phyloP scores from a whole-genome alignment of 257 asterid genomes.

The Nicotiana tabacum region DNA sequence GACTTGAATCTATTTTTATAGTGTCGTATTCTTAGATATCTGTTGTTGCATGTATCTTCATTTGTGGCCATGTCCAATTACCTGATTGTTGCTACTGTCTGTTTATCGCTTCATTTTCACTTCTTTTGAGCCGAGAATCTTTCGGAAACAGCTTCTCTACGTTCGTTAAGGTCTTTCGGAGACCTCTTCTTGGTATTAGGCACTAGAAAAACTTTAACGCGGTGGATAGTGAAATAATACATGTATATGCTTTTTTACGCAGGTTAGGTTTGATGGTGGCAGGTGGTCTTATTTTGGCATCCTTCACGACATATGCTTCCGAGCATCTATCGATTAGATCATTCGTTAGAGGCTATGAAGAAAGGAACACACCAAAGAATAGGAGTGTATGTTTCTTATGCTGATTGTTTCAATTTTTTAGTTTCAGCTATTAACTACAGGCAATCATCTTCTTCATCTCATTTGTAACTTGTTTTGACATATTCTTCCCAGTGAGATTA shows the following conservation, averaged over 20 bases:
- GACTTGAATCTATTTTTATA: no score
- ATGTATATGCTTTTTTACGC: slow-evolving; percentile 14
- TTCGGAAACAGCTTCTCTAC: no score
- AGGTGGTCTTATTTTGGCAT: slow-evolving; percentile 58
- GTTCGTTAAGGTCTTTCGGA: no score
- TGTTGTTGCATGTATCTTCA: no score
- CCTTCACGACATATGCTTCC: slow-evolving; percentile 79
- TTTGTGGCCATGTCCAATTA: no score
- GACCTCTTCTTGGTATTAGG: neutral
- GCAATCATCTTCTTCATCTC: slow-evolving; percentile 7
- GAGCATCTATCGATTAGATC: slow-evolving; percentile 67
- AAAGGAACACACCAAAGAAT: slow-evolving; percentile 51
- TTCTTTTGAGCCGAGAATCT: no score
- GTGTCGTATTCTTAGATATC: no score
- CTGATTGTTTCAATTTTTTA: slow-evolving; percentile 21
- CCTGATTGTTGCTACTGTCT: no score
- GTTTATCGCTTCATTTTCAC: no score
- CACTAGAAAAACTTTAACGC: neutral
- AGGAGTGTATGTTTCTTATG: slow-evolving; percentile 47
- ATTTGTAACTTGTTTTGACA: neutral
- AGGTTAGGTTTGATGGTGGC: slow-evolving; percentile 84
- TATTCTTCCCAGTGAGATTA: neutral
- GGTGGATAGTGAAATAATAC: neutral
- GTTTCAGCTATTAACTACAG: slow-evolving; percentile 19
- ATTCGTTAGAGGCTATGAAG: slow-evolving; percentile 65